Evolutionary conservation across 1,284 basidiomycete genomes (phyloP).

Genomic region (Irpex lacteus): DNA sequence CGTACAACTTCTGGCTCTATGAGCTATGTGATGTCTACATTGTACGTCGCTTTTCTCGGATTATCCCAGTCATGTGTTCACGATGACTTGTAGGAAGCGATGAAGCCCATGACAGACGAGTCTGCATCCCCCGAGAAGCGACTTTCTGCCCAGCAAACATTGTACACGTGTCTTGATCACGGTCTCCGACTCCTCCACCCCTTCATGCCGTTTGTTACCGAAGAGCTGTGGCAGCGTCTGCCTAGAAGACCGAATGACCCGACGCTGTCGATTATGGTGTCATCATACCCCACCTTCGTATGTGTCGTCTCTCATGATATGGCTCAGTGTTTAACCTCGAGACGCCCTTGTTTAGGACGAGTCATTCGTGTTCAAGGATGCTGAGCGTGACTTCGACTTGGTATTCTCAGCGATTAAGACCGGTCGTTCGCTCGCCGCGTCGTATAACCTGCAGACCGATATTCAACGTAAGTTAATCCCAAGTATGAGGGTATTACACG

Average conservation of each 20-base stretch:
- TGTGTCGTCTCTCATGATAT: conserved; percentile 24
- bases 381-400: conserved; percentile 83
- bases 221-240: conserved; percentile 97
- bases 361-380: conserved; percentile 68
- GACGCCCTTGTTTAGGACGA: conserved; percentile 44
- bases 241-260: conserved; percentile 82
- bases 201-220: conserved; percentile 99
- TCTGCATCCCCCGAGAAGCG: conserved; percentile 61
- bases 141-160: conserved; percentile 89
- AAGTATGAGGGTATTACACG: neutral
- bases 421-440: conserved; percentile 83
- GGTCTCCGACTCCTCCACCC: conserved; percentile 93
- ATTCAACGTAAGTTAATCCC: conserved; percentile 64
- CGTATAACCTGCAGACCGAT: conserved; percentile 90
- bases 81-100: conserved; percentile 72
- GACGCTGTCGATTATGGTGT: conserved; percentile 87
- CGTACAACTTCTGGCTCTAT: conserved; percentile 97
- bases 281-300: conserved; percentile 80
- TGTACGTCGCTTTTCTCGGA: conserved; percentile 42
- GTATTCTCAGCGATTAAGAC: conserved; percentile 81
- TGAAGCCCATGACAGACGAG: conserved; percentile 94
- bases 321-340: neutral
- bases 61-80: neutral
- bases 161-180: conserved; percentile 92
- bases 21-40: conserved; percentile 99